Evolutionary conservation across 1,139 yeast species (phyloP).

Genomic region (Debaryomyces psychrophilus): DNA sequence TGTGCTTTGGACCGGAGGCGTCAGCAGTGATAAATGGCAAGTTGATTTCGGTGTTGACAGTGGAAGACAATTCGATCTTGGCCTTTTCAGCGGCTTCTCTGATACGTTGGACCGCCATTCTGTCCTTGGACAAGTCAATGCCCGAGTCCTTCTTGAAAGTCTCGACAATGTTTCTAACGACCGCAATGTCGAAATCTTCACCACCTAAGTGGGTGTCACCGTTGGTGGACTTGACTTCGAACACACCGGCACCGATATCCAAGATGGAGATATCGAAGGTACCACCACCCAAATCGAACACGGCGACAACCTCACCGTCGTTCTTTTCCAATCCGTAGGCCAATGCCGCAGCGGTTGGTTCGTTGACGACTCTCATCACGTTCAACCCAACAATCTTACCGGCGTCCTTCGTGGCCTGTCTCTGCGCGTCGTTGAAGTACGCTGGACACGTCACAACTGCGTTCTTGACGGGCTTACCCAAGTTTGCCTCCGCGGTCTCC

Average conservation of each 20-base stretch:
- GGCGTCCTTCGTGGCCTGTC: slow-evolving; percentile 98
- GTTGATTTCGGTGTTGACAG: slow-evolving; percentile 91
- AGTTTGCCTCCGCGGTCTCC: slow-evolving; percentile 89
- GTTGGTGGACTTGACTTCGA: slow-evolving; percentile 85
- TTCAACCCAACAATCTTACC: slow-evolving; percentile 97
- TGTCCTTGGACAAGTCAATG: slow-evolving; percentile 84
- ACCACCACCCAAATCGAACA: slow-evolving; percentile 89
- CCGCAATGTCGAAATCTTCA: slow-evolving; percentile 86
- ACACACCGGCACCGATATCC: slow-evolving; percentile 86
- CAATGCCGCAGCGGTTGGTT: slow-evolving; percentile 98
- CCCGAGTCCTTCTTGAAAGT: slow-evolving; percentile 93
- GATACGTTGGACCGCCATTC: slow-evolving; percentile 99
- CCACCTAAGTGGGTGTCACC: slow-evolving; percentile 93
- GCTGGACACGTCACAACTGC: slow-evolving; percentile 97
- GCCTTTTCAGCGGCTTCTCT: slow-evolving; percentile 99
- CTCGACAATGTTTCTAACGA: slow-evolving; percentile 87
- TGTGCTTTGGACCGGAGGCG: slow-evolving; percentile 98
- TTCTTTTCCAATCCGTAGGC: slow-evolving; percentile 95
- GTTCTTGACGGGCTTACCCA: slow-evolving; percentile 71
- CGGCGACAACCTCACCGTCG: slow-evolving; percentile 71
- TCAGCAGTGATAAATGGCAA: slow-evolving; percentile 96
- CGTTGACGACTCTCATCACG: slow-evolving; percentile 96
- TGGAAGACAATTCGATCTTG: slow-evolving; percentile 95
- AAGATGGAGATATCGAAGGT: slow-evolving; percentile 84
- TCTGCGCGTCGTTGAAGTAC: slow-evolving; percentile 96